Evolutionary conservation across 352 stramenopile genomes (phyloP).

Genomic region (Globisporangium orthogonon): DNA sequence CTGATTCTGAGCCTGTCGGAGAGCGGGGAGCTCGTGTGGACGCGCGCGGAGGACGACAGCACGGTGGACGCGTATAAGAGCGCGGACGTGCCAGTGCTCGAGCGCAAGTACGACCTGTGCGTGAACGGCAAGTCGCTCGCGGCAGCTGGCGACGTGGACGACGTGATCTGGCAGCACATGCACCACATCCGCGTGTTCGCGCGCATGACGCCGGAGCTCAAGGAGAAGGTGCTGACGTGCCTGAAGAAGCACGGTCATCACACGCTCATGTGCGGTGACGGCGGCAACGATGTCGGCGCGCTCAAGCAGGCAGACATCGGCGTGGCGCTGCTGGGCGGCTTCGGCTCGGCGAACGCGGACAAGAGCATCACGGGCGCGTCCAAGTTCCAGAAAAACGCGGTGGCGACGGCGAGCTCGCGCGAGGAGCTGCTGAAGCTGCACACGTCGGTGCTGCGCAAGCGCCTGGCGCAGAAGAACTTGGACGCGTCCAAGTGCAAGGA

Average conservation of each 20-base stretch:
- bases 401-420: conserved; percentile 35
- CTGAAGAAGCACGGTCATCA: conserved; percentile 91
- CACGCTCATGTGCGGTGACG: conserved; percentile 98
- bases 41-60: conserved; percentile 68
- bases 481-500: conserved; percentile 64
- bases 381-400: conserved; percentile 71
- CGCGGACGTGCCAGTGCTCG: conserved; percentile 43
- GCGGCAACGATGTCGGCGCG: conserved; percentile 96
- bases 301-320: conserved; percentile 91
- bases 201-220: conserved; percentile 94
- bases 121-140: conserved; percentile 76
- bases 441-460: conserved; percentile 81
- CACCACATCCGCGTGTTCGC: conserved; percentile 92
- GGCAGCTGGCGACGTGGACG: conserved; percentile 68
- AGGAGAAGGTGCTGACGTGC: conserved; percentile 93
- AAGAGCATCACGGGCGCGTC: conserved; percentile 74
- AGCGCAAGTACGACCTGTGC: conserved; percentile 84
- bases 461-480: conserved; percentile 55
- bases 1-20: conserved; percentile 55
- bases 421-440: conserved; percentile 85
- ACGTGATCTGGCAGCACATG: conserved; percentile 77
- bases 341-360: conserved; percentile 81
- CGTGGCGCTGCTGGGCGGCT: conserved; percentile 73
- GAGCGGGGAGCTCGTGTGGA: conserved; percentile 63
- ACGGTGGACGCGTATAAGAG: conserved; percentile 63